Conservation (phyloP, 148 eudicot genomes). For the Arbutus unedo region DNA sequence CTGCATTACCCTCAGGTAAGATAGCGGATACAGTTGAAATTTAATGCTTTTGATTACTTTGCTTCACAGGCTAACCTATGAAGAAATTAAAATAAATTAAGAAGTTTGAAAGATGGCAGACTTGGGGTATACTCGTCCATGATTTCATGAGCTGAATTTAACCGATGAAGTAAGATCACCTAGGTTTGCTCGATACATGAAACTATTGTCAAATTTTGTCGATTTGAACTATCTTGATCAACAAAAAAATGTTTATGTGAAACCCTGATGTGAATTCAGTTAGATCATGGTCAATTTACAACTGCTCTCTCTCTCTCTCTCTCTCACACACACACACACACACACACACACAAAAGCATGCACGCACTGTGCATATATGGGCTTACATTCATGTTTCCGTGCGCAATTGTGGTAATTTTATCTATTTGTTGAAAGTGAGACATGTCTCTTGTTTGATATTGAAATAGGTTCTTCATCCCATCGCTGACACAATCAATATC, state of each 20-base stretch:
- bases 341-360: background rate
- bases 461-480: slow-evolving; percentile 68
- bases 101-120: background rate
- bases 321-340: background rate
- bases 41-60: background rate
- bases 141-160: slow-evolving; percentile 9
- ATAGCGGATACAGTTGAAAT: background rate
- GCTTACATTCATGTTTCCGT: background rate
- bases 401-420: background rate
- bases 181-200: background rate
- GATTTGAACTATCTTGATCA: background rate
- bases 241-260: background rate
- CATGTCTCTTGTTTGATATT: background rate
- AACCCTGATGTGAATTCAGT: background rate
- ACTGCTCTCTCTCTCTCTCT: background rate
- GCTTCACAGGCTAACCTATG: background rate
- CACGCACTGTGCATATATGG: background rate
- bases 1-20: slow-evolving; percentile 78
- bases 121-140: background rate
- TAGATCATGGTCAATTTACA: background rate
- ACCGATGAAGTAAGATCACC: background rate
- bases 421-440: background rate
- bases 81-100: background rate
- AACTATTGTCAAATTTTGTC: background rate
- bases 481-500: slow-evolving; percentile 66